phyloP scores from a whole-genome alignment of 176 grass and related monocot species.

The Canna indica region DNA sequence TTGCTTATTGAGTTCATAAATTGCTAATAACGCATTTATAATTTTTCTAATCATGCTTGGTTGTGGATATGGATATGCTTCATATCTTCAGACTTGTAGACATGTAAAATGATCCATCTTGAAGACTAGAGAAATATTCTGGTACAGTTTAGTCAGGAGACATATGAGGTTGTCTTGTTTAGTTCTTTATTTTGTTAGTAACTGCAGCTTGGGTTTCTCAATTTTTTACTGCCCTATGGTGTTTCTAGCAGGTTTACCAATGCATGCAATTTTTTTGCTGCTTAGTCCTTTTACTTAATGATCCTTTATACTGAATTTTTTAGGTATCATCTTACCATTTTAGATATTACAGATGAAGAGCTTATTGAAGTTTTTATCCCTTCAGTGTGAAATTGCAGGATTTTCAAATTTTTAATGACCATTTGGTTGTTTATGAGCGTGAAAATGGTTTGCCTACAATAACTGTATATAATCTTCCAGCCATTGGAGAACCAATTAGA shows the following conservation, averaged over 20 bases:
- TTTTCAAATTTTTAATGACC: constrained; percentile 62
- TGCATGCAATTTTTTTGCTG: not conserved
- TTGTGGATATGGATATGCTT: no score
- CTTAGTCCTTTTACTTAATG: not conserved
- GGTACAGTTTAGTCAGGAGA: not conserved
- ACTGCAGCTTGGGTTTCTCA: not conserved
- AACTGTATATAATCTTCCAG: constrained; percentile 54
- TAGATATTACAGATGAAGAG: not conserved
- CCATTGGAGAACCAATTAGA: constrained; percentile 49
- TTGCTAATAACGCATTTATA: no score
- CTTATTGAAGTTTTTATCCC: constrained; percentile 12
- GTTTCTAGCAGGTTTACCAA: not conserved
- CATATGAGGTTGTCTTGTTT: not conserved
- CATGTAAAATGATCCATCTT: no score
- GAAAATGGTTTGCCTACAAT: constrained; percentile 71
- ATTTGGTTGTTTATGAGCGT: constrained; percentile 73
- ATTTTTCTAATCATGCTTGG: no score
- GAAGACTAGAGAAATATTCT: not conserved
- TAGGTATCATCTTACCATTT: not conserved
- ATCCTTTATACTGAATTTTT: not conserved
- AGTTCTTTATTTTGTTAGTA: not conserved
- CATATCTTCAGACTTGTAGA: no score
- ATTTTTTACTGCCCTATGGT: not conserved
- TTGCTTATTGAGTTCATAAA: not conserved
- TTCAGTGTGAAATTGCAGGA: constrained; percentile 82